phyloP scores from a whole-genome alignment of 176 grass and related monocot species.

The Cenchrus americanus region DNA sequence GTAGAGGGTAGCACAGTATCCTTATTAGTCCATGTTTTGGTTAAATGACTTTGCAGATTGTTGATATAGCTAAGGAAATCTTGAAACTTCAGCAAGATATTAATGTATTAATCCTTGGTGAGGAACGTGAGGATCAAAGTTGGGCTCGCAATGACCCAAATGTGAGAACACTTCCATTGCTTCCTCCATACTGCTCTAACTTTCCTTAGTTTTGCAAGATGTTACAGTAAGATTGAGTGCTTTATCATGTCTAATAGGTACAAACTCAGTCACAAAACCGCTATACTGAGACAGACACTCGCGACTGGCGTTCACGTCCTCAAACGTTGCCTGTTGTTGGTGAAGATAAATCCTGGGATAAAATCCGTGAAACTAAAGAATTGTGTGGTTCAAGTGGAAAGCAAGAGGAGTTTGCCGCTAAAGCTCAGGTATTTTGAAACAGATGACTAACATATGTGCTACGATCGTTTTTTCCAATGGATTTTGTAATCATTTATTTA shows the following conservation, averaged over 20 bases:
- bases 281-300: slow-evolving; percentile 58
- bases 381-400: slow-evolving; percentile 39
- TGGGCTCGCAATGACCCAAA: slow-evolving; percentile 63
- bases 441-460: slow-evolving; percentile 27
- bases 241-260: slow-evolving; percentile 35
- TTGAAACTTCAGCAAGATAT: slow-evolving; percentile 78
- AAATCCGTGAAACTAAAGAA: slow-evolving; percentile 50
- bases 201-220: not conserved
- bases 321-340: slow-evolving; percentile 35
- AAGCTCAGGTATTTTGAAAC: slow-evolving; percentile 44
- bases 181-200: not conserved
- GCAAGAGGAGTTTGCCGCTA: slow-evolving; percentile 54
- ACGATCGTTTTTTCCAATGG: not conserved
- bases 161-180: slow-evolving; percentile 48
- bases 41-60: slow-evolving; percentile 47
- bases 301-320: slow-evolving; percentile 71
- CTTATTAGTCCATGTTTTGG: not conserved
- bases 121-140: slow-evolving; percentile 77
- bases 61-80: slow-evolving; percentile 57
- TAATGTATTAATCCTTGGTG: slow-evolving; percentile 60
- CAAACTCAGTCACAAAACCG: slow-evolving; percentile 55
- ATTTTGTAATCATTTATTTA: slow-evolving; percentile 13
- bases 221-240: not conserved
- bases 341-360: slow-evolving; percentile 79
- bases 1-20: not conserved